Conservation (phyloP, 768 basidiomycete species). For the Suillus variegatus region DNA sequence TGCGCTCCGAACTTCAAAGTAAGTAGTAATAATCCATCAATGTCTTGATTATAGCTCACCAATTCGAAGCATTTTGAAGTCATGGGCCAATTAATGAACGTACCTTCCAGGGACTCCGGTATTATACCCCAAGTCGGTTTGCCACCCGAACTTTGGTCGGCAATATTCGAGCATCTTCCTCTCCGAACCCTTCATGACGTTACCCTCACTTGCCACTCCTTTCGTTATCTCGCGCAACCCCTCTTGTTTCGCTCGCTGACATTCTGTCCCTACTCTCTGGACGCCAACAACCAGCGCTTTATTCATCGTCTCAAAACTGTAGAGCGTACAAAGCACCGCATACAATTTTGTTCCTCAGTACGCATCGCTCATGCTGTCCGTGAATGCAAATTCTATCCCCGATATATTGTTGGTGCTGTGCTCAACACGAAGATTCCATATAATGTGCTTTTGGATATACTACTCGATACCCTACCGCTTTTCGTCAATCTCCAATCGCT, state of each 20-base stretch:
- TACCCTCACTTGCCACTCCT: constrained; percentile 8
- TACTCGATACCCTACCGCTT: constrained; percentile 8
- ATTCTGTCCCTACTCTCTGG: constrained; percentile 13
- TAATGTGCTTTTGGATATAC: background rate
- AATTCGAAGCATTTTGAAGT: background rate
- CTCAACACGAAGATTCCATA: background rate
- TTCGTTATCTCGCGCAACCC: constrained; percentile 10
- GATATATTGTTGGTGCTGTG: constrained; percentile 8
- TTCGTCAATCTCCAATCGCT: constrained; percentile 9
- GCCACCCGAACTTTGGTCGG: constrained; percentile 8
- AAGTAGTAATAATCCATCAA: background rate
- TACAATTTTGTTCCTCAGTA: constrained; percentile 9
- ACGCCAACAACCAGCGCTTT: background rate
- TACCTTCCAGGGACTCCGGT: background rate
- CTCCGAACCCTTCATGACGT: background rate
- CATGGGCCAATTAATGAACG: constrained; percentile 3
- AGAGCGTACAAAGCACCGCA: constrained; percentile 2
- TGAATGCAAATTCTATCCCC: constrained; percentile 9
- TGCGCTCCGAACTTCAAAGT: background rate
- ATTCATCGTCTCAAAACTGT: background rate
- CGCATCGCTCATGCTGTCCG: constrained; percentile 7
- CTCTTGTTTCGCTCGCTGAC: constrained; percentile 9
- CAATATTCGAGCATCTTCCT: constrained; percentile 5
- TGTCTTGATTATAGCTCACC: background rate
- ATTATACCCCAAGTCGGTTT: background rate